These are phyloP conservation scores for Trifolium repens DNA, from an alignment of 306 rosid species.

Conservation along the genomic window DNA sequence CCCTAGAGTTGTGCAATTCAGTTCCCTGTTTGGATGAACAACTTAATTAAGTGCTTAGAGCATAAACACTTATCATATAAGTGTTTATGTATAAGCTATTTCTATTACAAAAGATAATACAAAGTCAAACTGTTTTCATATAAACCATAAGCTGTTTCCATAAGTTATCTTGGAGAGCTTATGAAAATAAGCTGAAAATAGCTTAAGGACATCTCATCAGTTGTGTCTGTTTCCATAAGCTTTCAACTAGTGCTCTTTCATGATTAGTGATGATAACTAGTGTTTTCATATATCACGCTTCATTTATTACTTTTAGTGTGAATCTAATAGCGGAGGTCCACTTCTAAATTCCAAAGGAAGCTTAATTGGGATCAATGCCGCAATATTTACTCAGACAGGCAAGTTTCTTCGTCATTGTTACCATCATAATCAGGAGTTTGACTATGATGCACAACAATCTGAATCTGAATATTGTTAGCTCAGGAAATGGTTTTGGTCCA, in stretches of 20 bases:
- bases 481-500: slow-evolving; percentile 24
- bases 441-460: not conserved
- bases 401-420: slow-evolving; percentile 32
- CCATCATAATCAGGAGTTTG: not conserved
- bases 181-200: not conserved
- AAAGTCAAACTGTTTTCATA: not conserved
- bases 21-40: not conserved
- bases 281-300: not conserved
- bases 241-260: not conserved
- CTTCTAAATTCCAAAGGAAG: slow-evolving; percentile 88
- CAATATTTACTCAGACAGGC: slow-evolving; percentile 94
- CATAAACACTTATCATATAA: not conserved
- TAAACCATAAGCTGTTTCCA: not conserved
- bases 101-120: not conserved
- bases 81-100: not conserved
- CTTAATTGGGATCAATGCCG: slow-evolving; percentile 89
- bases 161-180: not conserved
- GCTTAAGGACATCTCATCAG: not conserved
- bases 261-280: slow-evolving; percentile 3
- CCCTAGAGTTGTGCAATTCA: slow-evolving; percentile 3
- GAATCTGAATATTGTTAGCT: slow-evolving; percentile 21
- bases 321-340: slow-evolving; percentile 84
- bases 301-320: slow-evolving; percentile 44
- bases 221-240: not conserved
- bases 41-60: not conserved